Percentiles rank a stretch among this genome's conserved stretches.
Evolutionary conservation across 129 eudicot genomes (phyloP).

Genomic region (Ambrosia artemisiifolia): DNA sequence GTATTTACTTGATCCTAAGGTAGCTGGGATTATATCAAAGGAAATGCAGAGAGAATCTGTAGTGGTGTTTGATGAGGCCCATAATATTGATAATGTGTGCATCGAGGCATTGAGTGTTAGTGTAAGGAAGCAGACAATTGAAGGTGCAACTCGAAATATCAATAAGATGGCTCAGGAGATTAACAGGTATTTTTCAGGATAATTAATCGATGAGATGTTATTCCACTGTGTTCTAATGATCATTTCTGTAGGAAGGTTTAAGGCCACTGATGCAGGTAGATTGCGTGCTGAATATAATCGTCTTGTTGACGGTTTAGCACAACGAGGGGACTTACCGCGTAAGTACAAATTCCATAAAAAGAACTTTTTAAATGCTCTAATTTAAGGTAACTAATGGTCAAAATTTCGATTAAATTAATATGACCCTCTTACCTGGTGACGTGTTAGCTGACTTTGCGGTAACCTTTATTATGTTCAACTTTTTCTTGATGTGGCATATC

Average conservation of each 20-base stretch:
- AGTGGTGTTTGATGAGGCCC: slow-evolving; percentile 99
- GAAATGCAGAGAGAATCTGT: slow-evolving; percentile 95
- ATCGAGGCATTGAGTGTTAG: slow-evolving; percentile 97
- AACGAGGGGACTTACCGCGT: slow-evolving; percentile 81
- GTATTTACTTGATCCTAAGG: slow-evolving; percentile 96
- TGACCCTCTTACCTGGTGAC: not conserved
- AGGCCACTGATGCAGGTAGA: slow-evolving; percentile 92
- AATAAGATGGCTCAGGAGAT: slow-evolving; percentile 80
- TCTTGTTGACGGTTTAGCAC: slow-evolving; percentile 94
- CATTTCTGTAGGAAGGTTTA: slow-evolving; percentile 86
- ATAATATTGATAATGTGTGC: slow-evolving; percentile 95
- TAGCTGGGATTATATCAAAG: slow-evolving; percentile 89
- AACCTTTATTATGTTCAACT: not conserved
- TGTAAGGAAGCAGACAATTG: slow-evolving; percentile 90
- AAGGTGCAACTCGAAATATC: slow-evolving; percentile 84
- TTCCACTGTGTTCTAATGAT: not conserved
- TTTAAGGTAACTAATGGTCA: not conserved
- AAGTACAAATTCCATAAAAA: slow-evolving; percentile 17
- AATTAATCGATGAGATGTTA: not conserved
- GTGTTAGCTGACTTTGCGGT: not conserved
- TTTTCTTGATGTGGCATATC: not conserved
- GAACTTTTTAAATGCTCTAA: not conserved
- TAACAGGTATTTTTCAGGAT: slow-evolving; percentile 58
- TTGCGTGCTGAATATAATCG: slow-evolving; percentile 92
- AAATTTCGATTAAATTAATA: not conserved